Conservation (phyloP, 306 rosid species). For the Boehmeria nivea region DNA sequence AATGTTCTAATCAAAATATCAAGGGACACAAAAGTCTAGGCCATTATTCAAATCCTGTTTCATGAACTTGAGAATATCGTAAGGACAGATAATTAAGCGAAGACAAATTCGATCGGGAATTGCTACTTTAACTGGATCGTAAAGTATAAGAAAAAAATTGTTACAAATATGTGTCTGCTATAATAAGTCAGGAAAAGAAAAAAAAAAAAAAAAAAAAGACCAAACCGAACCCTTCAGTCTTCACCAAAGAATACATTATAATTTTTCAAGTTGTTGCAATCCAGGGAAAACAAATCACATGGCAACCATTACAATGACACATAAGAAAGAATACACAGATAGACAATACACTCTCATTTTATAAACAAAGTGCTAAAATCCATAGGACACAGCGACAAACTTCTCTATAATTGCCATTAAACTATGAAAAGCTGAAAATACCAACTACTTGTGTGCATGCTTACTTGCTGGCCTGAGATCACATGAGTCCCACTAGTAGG, state of each 20-base stretch:
- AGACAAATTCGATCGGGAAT: too few species aligned
- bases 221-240: not conserved
- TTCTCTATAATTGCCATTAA: not conserved
- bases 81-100: too few species aligned
- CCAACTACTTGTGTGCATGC: not conserved
- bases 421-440: not conserved
- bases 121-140: too few species aligned
- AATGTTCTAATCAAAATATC: too few species aligned
- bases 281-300: not conserved
- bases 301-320: not conserved
- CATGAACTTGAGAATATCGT: too few species aligned
- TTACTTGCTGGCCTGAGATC: not conserved
- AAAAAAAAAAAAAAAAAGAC: not conserved
- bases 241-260: not conserved
- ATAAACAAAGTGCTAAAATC: too few species aligned
- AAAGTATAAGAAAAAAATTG: too few species aligned
- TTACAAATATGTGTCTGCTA: too few species aligned
- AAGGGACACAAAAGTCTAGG: too few species aligned
- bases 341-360: too few species aligned
- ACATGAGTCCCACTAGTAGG: conserved; percentile 9
- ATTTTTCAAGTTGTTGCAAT: not conserved
- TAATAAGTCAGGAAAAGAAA: not conserved
- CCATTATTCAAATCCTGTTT: too few species aligned
- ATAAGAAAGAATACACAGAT: too few species aligned
- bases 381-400: not conserved